Percentiles rank a stretch among this genome's conserved stretches.
phyloP scores from a whole-genome alignment of 139 green algal genomes.

The Ulvella scutata region DNA sequence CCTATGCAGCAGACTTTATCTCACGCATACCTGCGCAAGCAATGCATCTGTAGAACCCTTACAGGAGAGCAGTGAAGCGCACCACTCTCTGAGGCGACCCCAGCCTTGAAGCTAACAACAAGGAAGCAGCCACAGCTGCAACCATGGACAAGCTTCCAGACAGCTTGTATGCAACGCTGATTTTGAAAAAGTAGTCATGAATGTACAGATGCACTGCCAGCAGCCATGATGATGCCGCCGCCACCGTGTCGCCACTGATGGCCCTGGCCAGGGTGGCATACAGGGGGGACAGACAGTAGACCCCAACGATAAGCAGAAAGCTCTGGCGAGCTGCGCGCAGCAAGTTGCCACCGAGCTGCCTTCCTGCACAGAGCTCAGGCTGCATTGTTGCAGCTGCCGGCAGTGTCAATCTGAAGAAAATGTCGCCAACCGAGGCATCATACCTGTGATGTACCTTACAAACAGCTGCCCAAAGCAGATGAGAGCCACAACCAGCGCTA shows the following conservation, averaged over 20 bases:
- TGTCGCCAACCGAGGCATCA: background rate
- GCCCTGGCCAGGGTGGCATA: conserved; percentile 52
- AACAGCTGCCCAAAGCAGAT: conserved; percentile 4
- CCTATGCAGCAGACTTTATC: background rate
- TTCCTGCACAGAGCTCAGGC: background rate
- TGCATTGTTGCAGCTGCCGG: too few relatives aligned
- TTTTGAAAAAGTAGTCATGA: conserved; percentile 71
- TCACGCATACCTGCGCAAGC: background rate
- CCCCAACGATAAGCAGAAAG: conserved; percentile 31
- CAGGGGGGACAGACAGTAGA: conserved; percentile 59
- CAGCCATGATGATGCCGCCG: conserved; percentile 36
- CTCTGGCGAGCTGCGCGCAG: conserved; percentile 22
- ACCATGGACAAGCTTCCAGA: conserved; percentile 57
- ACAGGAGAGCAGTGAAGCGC: background rate
- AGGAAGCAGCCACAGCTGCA: conserved; percentile 42
- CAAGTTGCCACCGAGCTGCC: background rate
- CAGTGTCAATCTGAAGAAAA: conserved; percentile 13
- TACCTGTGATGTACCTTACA: background rate
- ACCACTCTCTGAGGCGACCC: background rate
- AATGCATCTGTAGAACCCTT: background rate
- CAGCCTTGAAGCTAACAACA: conserved; percentile 44
- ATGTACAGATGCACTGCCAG: conserved; percentile 62
- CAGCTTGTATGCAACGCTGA: conserved; percentile 34
- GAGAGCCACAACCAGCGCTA: conserved; percentile 3
- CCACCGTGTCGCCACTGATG: conserved; percentile 63